phyloP scores from a whole-genome alignment of 2,329 filamentous ascomycete species.

The Colletotrichum tanaceti region DNA sequence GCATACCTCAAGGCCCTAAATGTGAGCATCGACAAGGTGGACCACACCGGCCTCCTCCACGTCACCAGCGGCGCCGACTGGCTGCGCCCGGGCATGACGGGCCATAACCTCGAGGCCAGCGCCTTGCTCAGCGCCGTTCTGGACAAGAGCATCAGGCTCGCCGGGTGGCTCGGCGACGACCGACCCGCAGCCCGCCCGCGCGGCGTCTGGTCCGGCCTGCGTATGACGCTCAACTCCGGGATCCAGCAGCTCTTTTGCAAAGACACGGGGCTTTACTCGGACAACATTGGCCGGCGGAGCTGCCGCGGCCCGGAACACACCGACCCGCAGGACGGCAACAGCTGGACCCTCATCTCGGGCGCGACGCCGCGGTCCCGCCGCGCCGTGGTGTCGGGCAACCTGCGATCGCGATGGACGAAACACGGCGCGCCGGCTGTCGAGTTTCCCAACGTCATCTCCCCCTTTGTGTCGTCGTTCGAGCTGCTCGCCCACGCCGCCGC shows the following conservation, averaged over 20 bases:
- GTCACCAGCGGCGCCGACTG: slow-evolving; percentile 63
- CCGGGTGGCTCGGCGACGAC: slow-evolving; percentile 55
- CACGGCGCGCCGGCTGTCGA: slow-evolving; percentile 60
- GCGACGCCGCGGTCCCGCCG: slow-evolving; percentile 42
- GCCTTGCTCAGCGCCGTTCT: slow-evolving; percentile 65
- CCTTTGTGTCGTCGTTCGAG: slow-evolving; percentile 51
- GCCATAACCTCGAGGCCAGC: slow-evolving; percentile 64
- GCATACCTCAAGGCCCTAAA: slow-evolving; percentile 54
- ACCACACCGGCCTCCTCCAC: slow-evolving; percentile 57
- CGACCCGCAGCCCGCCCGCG: slow-evolving; percentile 23
- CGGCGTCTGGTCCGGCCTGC: slow-evolving; percentile 40
- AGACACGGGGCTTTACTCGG: slow-evolving; percentile 55
- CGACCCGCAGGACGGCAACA: slow-evolving; percentile 62
- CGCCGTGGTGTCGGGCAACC: slow-evolving; percentile 49
- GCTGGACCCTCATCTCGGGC: slow-evolving; percentile 55
- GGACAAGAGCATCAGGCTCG: slow-evolving; percentile 59
- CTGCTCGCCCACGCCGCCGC: slow-evolving; percentile 53
- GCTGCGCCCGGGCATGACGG: slow-evolving; percentile 62
- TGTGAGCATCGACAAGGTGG: slow-evolving; percentile 50
- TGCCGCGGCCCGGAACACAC: slow-evolving; percentile 52
- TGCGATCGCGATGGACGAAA: slow-evolving; percentile 55
- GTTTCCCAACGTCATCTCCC: slow-evolving; percentile 51
- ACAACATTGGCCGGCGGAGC: slow-evolving; percentile 54
- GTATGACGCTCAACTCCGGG: slow-evolving; percentile 41
- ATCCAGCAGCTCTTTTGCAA: slow-evolving; percentile 44